Percentiles rank a stretch among this genome's conserved stretches.
Evolutionary conservation across 2,329 filamentous ascomycete genomes (phyloP).

Genomic region (Conoideocrella luteorostrata): DNA sequence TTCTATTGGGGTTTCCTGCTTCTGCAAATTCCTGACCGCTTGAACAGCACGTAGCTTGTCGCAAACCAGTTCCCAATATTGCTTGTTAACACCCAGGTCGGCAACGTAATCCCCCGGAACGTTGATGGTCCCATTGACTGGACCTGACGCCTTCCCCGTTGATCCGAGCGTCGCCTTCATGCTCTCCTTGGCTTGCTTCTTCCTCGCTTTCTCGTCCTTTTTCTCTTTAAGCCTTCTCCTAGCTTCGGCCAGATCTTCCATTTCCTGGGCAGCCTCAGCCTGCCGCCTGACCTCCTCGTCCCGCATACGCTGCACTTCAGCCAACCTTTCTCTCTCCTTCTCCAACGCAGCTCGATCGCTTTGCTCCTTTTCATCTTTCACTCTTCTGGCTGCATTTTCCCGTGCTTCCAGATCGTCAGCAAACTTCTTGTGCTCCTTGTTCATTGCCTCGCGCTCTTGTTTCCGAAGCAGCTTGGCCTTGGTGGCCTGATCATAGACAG

Average conservation of each 20-base stretch:
- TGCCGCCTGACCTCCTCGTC: constrained; percentile 30
- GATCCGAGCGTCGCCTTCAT: constrained; percentile 19
- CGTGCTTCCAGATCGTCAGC: constrained; percentile 79
- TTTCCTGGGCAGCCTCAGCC: constrained; percentile 30
- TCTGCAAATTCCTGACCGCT: constrained; percentile 24
- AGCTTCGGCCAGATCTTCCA: constrained; percentile 32
- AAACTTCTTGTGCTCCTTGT: constrained; percentile 66
- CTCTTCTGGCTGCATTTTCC: constrained; percentile 60
- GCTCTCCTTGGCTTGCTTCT: constrained; percentile 30
- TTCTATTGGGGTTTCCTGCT: constrained; percentile 18
- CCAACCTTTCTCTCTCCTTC: constrained; percentile 29
- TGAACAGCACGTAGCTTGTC: constrained; percentile 35
- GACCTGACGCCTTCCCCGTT: constrained; percentile 17
- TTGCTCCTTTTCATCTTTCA: constrained; percentile 43
- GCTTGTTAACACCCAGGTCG: constrained; percentile 22
- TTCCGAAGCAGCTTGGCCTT: constrained; percentile 64
- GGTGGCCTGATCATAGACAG: constrained; percentile 71
- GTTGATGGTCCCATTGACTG: constrained; percentile 26
- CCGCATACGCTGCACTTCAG: constrained; percentile 30
- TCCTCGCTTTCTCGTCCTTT: constrained; percentile 33
- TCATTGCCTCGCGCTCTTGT: constrained; percentile 66
- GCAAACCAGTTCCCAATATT: constrained; percentile 35
- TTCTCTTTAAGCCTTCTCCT: constrained; percentile 31
- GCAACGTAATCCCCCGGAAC: constrained; percentile 31
- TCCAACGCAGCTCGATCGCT: constrained; percentile 27